Conservation (phyloP, 2,329 filamentous ascomycete genomes). For the Epichloe brachyelytri region DNA sequence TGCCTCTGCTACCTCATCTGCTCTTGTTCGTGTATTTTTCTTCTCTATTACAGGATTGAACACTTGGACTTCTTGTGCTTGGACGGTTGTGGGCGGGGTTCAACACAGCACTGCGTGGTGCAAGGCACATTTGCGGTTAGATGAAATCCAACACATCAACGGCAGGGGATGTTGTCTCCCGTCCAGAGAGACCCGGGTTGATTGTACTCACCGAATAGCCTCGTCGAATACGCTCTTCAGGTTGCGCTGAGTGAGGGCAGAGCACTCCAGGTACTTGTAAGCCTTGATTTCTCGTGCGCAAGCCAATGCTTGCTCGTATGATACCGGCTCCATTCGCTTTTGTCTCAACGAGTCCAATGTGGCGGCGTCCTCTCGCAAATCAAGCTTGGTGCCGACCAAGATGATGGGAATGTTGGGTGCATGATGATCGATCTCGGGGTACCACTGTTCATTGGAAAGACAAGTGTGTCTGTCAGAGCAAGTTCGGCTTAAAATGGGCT, state of each 20-base stretch:
- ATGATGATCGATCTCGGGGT: conserved; percentile 93
- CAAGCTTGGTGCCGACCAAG: conserved; percentile 91
- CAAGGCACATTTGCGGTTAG: neutral
- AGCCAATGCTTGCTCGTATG: conserved; percentile 75
- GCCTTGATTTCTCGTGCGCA: conserved; percentile 91
- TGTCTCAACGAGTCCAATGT: conserved; percentile 72
- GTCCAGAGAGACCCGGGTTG: neutral
- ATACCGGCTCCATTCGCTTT: conserved; percentile 80
- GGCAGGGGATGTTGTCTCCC: neutral
- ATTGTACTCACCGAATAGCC: conserved; percentile 72
- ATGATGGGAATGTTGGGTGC: conserved; percentile 93
- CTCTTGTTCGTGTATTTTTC: neutral
- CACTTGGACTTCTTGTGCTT: conserved; percentile 56
- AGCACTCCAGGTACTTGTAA: conserved; percentile 97
- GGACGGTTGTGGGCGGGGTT: conserved; percentile 45
- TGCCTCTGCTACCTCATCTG: neutral
- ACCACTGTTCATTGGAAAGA: conserved; percentile 55
- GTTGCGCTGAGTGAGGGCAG: conserved; percentile 89
- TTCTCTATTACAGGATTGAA: conserved; percentile 46
- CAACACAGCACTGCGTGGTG: conserved; percentile 47
- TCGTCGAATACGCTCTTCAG: conserved; percentile 98
- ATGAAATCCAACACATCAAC: neutral
- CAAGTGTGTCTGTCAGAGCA: neutral
- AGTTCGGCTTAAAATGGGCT: neutral
- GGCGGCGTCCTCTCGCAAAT: conserved; percentile 77